phyloP scores from a whole-genome alignment of 169 alveolate species.

The Plasmodium vivax region DNA sequence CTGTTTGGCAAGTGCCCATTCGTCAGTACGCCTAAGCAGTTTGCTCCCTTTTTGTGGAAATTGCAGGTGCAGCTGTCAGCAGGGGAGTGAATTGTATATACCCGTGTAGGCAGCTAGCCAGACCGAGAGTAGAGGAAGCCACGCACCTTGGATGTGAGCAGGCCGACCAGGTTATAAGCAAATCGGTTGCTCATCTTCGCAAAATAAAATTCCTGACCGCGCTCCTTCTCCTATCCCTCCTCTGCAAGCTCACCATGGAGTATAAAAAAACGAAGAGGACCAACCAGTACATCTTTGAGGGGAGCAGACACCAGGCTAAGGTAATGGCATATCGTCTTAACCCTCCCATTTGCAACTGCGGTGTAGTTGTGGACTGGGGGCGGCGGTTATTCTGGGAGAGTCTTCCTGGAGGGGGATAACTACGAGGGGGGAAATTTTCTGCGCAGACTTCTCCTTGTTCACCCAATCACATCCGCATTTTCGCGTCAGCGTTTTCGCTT shows the following conservation, averaged over 20 bases:
- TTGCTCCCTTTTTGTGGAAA: neutral
- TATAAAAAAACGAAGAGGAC: slow-evolving; percentile 63
- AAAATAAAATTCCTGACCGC: slow-evolving; percentile 23
- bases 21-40: neutral
- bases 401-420: too few relatives aligned
- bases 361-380: neutral
- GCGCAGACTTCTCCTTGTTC: neutral
- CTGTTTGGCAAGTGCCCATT: neutral
- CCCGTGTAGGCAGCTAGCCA: neutral
- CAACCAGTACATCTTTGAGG: slow-evolving; percentile 37
- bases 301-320: slow-evolving; percentile 47
- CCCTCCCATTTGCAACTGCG: neutral
- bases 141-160: neutral
- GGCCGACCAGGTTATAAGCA: neutral
- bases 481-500: neutral
- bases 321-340: neutral
- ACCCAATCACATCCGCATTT: neutral
- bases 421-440: neutral
- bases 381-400: too few relatives aligned
- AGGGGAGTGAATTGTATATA: neutral
- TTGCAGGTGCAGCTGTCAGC: neutral
- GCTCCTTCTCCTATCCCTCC: neutral
- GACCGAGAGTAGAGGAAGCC: neutral
- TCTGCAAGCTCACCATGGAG: slow-evolving; percentile 31
- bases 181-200: neutral